Percentiles rank a stretch among this genome's conserved stretches.
Evolutionary conservation across 176 grass and related monocot genomes (phyloP).

Genomic region (Cenchrus purpureus): DNA sequence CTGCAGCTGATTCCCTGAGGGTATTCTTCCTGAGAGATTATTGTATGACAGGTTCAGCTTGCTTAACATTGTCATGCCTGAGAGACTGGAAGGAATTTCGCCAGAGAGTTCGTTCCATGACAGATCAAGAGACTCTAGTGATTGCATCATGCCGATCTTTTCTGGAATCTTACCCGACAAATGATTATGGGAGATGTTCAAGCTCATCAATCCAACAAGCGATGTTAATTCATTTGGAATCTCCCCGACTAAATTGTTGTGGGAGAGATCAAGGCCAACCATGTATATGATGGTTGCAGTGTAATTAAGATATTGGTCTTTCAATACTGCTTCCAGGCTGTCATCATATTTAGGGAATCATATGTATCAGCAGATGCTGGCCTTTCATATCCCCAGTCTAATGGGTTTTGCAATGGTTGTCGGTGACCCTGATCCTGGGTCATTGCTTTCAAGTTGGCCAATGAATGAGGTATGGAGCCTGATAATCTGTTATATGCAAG

Average conservation of each 20-base stretch:
- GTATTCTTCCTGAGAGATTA: conserved; percentile 19
- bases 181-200: neutral
- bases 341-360: neutral
- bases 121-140: conserved; percentile 11
- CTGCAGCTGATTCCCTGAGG: conserved; percentile 10
- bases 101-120: conserved; percentile 6
- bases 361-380: too few relatives aligned
- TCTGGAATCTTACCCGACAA: conserved; percentile 1
- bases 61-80: neutral
- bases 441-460: neutral
- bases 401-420: neutral
- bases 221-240: conserved; percentile 6
- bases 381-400: neutral
- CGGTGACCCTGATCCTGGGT: neutral
- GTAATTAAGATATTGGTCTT: conserved; percentile 9
- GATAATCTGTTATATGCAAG: conserved; percentile 8
- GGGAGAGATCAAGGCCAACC: neutral
- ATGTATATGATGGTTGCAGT: neutral
- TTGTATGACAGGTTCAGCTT: conserved; percentile 9
- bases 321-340: neutral
- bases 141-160: neutral
- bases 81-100: neutral
- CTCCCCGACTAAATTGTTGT: neutral
- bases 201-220: neutral
- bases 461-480: neutral